Percentiles rank a stretch among this genome's conserved stretches.
Evolutionary conservation across 192 early-diverging fungal species (phyloP).

Genomic region (Podila horticola): DNA sequence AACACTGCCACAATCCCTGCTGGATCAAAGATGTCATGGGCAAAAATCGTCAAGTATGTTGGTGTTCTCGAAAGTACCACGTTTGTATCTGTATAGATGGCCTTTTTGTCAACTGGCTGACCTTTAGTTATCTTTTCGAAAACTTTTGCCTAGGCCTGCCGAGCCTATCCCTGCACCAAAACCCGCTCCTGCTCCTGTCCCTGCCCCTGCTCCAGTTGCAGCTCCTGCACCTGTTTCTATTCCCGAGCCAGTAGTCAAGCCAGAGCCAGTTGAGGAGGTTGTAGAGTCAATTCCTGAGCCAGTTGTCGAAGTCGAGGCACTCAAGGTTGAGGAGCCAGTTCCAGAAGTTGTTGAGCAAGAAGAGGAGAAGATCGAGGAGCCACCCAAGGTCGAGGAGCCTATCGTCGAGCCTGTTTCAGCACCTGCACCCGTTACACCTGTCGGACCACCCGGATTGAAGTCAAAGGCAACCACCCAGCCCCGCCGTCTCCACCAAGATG

Average conservation of each 20-base stretch:
- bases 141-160: neutral
- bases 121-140: no score
- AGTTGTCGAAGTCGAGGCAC: conserved; percentile 15
- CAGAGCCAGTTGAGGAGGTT: conserved; percentile 26
- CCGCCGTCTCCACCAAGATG: conserved; percentile 89
- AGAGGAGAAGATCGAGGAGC: conserved; percentile 11
- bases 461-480: conserved; percentile 54
- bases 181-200: conserved; percentile 35
- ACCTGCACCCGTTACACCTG: conserved; percentile 14
- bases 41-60: conserved; percentile 71
- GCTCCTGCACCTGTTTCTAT: conserved; percentile 41
- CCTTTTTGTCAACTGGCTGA: no score
- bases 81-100: neutral
- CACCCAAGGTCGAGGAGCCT: conserved; percentile 23
- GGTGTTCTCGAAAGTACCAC: conserved; percentile 12
- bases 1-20: conserved; percentile 52
- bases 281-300: conserved; percentile 19
- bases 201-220: conserved; percentile 36
- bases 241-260: conserved; percentile 28
- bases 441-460: conserved; percentile 58
- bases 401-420: conserved; percentile 28
- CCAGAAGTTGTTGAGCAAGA: conserved; percentile 6
- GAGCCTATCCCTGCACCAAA: conserved; percentile 33
- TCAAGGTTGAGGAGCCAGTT: conserved; percentile 26
- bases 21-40: conserved; percentile 65